Evolutionary conservation across 441 rosid species (phyloP), one percentile per base, ranked within the genome.

Genomic region (Viola pubescens): DNA sequence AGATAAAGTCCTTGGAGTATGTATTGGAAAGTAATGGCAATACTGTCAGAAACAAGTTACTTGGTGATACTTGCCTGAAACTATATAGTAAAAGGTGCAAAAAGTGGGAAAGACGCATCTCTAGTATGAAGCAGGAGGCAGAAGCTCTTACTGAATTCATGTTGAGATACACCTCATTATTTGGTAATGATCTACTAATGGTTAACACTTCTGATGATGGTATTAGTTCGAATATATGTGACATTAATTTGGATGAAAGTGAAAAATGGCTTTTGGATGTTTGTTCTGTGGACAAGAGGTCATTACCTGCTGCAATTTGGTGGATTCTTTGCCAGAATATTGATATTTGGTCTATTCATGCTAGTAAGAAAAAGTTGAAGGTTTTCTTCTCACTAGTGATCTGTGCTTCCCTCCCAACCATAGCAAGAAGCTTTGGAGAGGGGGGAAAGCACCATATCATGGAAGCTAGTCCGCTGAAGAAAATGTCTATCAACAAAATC

Each of bases 291-390:
- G 79, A 80, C 52, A 40, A 77, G 68, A 76, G 75, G 68, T 79
- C 84, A 54, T 77, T 82, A 78, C 83, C 85, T 53, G 67, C 79
- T 65, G 87, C 94, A 70, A 71, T 82, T 65, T 90, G 90, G 94
- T 79, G 87, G 88, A 58, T 82, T 71, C 59, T 85, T 68, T 82
- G 94, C 78, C 82, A 73, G 78, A 88, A 84, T 70, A 75, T 87
- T 52, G 95, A 86, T 77, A 70, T 82, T 58, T 91, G 96, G 96
- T 82, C 90, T 60, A 53, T 65, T 50, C 88, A 86, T 74, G 94
- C 91, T 45, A 72, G 76, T 45, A 77, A 79, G 64, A 80, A 80
- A 70, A 78, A 67, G 48, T 62, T 88, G 76, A 88, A 90, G 84
- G 74, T 57, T 63, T 91, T 88, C 64, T 79, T 87, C 63, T 79